Evolutionary conservation across 2,329 filamentous ascomycete genomes (phyloP).

Genomic region (Tolypocladium amazonense): DNA sequence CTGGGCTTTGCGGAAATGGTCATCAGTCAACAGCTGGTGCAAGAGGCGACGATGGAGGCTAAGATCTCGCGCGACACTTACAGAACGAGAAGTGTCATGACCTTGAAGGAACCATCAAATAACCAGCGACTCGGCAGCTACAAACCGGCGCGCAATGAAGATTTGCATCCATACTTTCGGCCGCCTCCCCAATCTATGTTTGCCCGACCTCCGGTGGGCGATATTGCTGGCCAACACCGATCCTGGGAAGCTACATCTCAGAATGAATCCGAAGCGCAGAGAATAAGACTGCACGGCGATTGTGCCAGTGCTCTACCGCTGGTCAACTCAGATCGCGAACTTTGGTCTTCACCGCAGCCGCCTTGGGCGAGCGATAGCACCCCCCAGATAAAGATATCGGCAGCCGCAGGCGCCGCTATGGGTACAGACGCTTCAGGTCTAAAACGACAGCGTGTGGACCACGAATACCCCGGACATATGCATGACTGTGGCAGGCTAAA

Average conservation of each 20-base stretch:
- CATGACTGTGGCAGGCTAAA: background rate
- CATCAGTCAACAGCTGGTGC: constrained; percentile 48
- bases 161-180: background rate
- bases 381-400: background rate
- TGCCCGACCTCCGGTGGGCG: background rate
- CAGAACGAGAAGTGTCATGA: background rate
- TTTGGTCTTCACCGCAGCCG: background rate
- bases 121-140: background rate
- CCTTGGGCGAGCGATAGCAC: background rate
- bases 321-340: background rate
- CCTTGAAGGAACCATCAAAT: background rate
- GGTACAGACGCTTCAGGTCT: background rate
- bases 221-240: background rate
- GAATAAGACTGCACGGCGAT: no score
- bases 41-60: constrained; percentile 39
- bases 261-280: background rate
- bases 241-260: background rate
- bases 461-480: background rate
- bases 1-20: constrained; percentile 56
- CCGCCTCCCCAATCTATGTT: background rate
- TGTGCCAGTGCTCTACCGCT: background rate
- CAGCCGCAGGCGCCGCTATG: background rate
- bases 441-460: background rate
- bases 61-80: background rate
- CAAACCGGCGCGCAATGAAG: background rate